These are phyloP conservation scores for Penicillium goetzii DNA, from an alignment of 495 filamentous ascomycete species.

Conservation along the genomic window DNA sequence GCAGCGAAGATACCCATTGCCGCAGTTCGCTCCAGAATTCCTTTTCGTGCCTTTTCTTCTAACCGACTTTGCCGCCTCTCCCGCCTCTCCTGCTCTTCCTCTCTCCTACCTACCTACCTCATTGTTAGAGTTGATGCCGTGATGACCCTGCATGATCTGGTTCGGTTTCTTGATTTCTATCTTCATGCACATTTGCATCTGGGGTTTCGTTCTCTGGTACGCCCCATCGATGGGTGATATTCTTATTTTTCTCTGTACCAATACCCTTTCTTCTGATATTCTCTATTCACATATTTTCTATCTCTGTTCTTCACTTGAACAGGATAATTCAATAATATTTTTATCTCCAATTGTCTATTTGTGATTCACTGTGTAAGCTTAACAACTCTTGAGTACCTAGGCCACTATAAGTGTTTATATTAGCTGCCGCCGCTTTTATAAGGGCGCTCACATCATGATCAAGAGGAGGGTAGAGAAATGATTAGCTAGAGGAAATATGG, in stretches of 20 bases:
- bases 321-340: not conserved
- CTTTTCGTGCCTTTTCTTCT: not conserved
- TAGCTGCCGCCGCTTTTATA: no score
- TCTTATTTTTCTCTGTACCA: not conserved
- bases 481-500: no score
- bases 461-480: no score
- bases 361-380: not conserved
- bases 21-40: not conserved
- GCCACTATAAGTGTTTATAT: no score
- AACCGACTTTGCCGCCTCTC: not conserved
- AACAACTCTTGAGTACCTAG: not conserved
- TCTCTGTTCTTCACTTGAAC: not conserved
- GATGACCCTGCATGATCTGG: conserved; percentile 11
- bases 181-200: conserved; percentile 9
- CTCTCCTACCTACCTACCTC: not conserved
- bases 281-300: not conserved
- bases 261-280: conserved; percentile 6
- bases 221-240: not conserved
- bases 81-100: not conserved
- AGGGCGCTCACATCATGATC: no score
- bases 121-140: conserved; percentile 10
- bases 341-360: not conserved
- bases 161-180: conserved; percentile 1
- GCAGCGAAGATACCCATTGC: conserved; percentile 16
- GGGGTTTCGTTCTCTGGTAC: not conserved